Conservation (phyloP, 2,329 filamentous ascomycete species). For the Fusarium redolens region DNA sequence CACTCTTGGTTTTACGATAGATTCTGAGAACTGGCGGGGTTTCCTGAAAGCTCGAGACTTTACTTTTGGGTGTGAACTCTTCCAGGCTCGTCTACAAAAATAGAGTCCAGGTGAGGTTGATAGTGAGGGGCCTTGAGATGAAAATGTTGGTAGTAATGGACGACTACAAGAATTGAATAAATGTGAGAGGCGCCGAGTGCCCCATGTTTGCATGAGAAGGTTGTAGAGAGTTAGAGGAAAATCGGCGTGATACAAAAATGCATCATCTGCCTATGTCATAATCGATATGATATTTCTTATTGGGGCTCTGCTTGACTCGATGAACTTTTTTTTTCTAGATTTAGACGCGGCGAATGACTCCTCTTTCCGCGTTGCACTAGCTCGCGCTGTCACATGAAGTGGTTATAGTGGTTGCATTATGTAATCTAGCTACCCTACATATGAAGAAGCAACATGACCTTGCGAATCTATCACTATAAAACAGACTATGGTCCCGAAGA, state of each 20-base stretch:
- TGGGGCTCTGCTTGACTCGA: background rate
- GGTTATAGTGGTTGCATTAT: background rate
- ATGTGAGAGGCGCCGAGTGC: conserved; percentile 32
- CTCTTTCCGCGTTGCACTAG: conserved; percentile 27
- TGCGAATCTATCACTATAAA: background rate
- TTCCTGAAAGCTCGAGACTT: conserved; percentile 1
- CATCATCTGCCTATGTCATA: conserved; percentile 15
- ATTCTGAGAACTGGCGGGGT: background rate
- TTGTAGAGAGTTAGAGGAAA: background rate
- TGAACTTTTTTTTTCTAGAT: conserved; percentile 24
- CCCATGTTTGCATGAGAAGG: conserved; percentile 48
- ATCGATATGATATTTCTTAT: background rate
- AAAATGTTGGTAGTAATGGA: background rate
- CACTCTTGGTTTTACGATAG: background rate
- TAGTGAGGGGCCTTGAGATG: background rate
- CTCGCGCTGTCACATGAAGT: conserved; percentile 31
- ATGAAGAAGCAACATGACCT: no score
- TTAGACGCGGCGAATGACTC: conserved; percentile 34
- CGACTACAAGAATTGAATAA: conserved; percentile 29
- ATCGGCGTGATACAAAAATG: conserved; percentile 1
- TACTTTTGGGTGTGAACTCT: background rate
- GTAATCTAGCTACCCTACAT: conserved; percentile 15
- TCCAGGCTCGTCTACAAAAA: conserved; percentile 11
- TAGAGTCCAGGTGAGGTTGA: background rate
- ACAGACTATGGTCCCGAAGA: background rate